Percentiles rank a stretch among this genome's conserved stretches.
Conservation (phyloP, 2,329 filamentous ascomycete genomes). For the Diaporthe longicolla region DNA sequence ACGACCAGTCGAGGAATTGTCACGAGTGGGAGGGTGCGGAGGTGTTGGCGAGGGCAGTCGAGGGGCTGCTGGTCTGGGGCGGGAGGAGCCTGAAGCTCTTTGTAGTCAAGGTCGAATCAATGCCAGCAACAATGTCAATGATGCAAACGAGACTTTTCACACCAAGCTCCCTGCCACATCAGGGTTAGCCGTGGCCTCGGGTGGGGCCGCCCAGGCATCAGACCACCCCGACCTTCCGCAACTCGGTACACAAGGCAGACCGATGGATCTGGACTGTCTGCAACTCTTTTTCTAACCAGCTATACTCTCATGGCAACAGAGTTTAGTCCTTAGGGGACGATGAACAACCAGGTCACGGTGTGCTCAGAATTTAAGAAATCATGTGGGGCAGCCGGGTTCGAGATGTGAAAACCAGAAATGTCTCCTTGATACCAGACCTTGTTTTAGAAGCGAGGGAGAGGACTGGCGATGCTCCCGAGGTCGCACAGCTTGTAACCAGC, state of each 20-base stretch:
- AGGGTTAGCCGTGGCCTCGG: background rate
- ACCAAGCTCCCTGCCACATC: slow-evolving; percentile 33
- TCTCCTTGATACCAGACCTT: slow-evolving; percentile 2
- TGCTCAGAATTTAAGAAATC: too few species aligned
- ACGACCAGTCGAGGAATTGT: background rate
- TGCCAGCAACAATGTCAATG: slow-evolving; percentile 15
- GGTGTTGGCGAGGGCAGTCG: background rate
- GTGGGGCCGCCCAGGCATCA: slow-evolving; percentile 13
- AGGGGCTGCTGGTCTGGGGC: background rate
- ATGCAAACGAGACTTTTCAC: slow-evolving; percentile 32
- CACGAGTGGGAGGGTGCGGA: background rate
- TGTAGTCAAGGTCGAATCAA: background rate
- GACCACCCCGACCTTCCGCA: background rate
- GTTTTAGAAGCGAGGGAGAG: background rate
- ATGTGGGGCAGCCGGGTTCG: background rate
- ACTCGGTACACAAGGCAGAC: background rate
- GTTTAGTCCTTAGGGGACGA: background rate
- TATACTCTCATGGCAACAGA: too few species aligned
- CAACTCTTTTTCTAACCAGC: too few species aligned
- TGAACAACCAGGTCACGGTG: too few species aligned
- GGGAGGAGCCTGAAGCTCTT: slow-evolving; percentile 30
- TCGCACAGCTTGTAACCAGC: too few species aligned
- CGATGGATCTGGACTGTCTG: too few species aligned
- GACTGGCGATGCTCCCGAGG: background rate
- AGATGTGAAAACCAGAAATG: background rate